phyloP scores from a whole-genome alignment of 2,329 filamentous ascomycete genomes.

The Fusarium penzigii region DNA sequence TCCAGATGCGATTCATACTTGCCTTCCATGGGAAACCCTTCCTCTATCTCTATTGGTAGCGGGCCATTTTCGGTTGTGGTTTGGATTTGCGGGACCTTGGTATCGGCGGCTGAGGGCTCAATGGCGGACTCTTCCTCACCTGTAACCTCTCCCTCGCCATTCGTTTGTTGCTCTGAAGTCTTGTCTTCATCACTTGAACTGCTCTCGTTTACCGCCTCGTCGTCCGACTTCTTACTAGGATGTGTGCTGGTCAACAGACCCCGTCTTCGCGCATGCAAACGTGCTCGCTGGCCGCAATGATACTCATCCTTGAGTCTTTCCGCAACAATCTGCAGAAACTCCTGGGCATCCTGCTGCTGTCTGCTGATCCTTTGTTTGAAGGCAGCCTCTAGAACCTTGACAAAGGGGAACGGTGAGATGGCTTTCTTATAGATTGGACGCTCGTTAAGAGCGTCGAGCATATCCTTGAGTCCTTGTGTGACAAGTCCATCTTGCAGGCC shows the following conservation, averaged over 20 bases:
- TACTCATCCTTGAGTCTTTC: slow-evolving; percentile 95
- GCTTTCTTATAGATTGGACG: slow-evolving; percentile 92
- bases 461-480: slow-evolving; percentile 85
- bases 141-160: slow-evolving; percentile 8
- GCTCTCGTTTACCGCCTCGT: no score
- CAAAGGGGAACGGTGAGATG: slow-evolving; percentile 83
- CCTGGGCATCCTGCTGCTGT: slow-evolving; percentile 96
- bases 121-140: slow-evolving; percentile 21
- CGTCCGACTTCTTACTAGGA: no score
- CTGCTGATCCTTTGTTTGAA: slow-evolving; percentile 90
- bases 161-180: slow-evolving; percentile 22
- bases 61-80: slow-evolving; percentile 13
- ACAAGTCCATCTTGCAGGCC: slow-evolving; percentile 79
- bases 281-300: slow-evolving; percentile 76
- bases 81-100: slow-evolving; percentile 19
- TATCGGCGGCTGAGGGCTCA: slow-evolving; percentile 20
- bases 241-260: slow-evolving; percentile 14
- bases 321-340: slow-evolving; percentile 91
- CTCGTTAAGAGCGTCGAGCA: slow-evolving; percentile 90
- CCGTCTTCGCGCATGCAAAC: slow-evolving; percentile 53
- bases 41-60: slow-evolving; percentile 51
- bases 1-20: slow-evolving; percentile 92
- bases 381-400: slow-evolving; percentile 78
- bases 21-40: slow-evolving; percentile 90
- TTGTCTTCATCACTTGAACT: slow-evolving; percentile 5